Base-by-base conservation (phyloP, 2,329 filamentous ascomycete genomes). In the Geosmithia morbida region DNA sequence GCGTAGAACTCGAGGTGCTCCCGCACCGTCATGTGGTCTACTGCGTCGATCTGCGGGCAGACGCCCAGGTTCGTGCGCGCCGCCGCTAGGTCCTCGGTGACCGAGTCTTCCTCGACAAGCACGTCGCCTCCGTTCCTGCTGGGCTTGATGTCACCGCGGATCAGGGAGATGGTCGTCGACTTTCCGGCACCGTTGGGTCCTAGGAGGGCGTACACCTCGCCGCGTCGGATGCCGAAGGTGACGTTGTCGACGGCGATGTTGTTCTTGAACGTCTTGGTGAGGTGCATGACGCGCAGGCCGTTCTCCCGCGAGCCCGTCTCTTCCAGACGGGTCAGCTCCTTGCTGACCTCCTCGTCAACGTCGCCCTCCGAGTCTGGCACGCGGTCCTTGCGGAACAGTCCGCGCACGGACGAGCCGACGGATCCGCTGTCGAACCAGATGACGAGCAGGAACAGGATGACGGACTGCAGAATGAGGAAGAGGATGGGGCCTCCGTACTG, bases 101-200 rank as follows among this genome's bases (percentile, higher is more conserved):
- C 83, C 6, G 85, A 87, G 7, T 80, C 75, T 51, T 83, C 73
- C 57, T 94, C 85, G 39, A 96, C 83, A 41, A 87, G 74, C 4
- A 96, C 78, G 49, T 94, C 85, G 30, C 87, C 86, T n/a, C 77
- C 75, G 47, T 79, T 75, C 48, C 66, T 66, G 45, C 76, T 80
- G 0, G 88, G 87, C 46, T 80, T 79, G 26, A 90, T 74, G 56
- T 96, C 89, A n/a, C 90, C 90, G 51, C 89, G 79, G 53, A 97
- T 87, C 42, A 95, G 70, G 1, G 83, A 87, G 55, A 96, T 94
- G 0, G 85, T 94, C 0, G 88, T 94, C 0, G 83, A 87, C 57
- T 96, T 96, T 49, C 89, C 89, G 1, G 89, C 90, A 20, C 89
- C 88, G 58, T 95, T 95, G 16, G 89, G 88, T 0, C 89, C 89